Percentiles rank a stretch among this genome's conserved stretches.
Evolutionary conservation across 495 filamentous ascomycete genomes (phyloP).

Genomic region (Parachaetomium inaequale): DNA sequence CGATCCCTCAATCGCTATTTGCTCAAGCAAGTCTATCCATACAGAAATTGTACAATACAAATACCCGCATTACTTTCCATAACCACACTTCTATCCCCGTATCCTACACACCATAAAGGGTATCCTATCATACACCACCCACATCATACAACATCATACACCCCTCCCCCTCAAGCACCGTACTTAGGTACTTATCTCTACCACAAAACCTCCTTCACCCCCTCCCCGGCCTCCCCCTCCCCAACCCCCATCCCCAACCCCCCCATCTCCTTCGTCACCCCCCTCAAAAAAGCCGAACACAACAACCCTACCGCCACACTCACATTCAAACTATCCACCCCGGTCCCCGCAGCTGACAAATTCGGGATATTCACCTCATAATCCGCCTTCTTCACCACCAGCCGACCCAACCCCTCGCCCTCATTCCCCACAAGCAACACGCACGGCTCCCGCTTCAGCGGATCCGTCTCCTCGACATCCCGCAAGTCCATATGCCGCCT

Average conservation of each 20-base stretch:
- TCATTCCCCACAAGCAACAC: conserved; percentile 82
- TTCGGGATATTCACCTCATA: conserved; percentile 53
- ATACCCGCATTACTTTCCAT: too few species aligned
- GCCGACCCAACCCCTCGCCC: conserved; percentile 63
- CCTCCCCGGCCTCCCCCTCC: conserved; percentile 19
- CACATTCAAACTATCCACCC: conserved; percentile 82
- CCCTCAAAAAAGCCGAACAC: conserved; percentile 54
- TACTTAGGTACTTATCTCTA: too few species aligned
- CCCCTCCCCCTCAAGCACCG: neutral
- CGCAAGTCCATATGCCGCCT: conserved; percentile 30
- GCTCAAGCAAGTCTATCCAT: too few species aligned
- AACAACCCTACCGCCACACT: conserved; percentile 78
- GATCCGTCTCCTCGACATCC: conserved; percentile 41
- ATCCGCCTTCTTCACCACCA: conserved; percentile 62
- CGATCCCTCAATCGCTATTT: too few species aligned
- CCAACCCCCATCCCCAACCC: neutral
- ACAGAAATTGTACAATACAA: too few species aligned
- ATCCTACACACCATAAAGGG: neutral
- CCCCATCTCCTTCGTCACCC: conserved; percentile 23
- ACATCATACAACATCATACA: neutral
- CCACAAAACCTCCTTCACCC: conserved; percentile 20
- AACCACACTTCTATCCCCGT: too few species aligned
- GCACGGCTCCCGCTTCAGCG: conserved; percentile 58
- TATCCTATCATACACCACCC: neutral
- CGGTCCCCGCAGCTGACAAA: conserved; percentile 25